A percentile compares a stretch with the other conserved stretches of the same genome.
Evolutionary conservation across 345 rosid species (phyloP).

Genomic region (Acer negundo): DNA sequence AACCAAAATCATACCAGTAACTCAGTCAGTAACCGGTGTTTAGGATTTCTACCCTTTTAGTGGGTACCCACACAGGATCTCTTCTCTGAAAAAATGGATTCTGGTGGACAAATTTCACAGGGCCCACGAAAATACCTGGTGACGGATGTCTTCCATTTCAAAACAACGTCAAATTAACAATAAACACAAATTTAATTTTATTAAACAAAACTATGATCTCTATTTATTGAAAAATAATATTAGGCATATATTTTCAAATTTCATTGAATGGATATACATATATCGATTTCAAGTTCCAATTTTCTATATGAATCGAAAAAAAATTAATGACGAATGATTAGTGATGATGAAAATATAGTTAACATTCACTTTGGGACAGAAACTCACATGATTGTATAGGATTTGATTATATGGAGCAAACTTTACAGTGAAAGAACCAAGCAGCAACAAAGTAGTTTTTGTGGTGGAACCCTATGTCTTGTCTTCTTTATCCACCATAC

Average conservation of each 20-base stretch:
- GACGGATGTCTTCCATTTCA: not conserved
- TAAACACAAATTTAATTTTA: not conserved
- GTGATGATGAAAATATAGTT: not conserved
- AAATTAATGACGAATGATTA: not conserved
- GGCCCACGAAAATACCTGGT: not conserved
- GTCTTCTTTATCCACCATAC: slow-evolving; percentile 15
- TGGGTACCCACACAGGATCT: slow-evolving; percentile 13
- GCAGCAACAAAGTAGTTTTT: slow-evolving; percentile 9
- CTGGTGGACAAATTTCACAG: not conserved
- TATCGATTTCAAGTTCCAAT: no score
- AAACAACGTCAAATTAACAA: not conserved
- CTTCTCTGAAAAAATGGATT: not conserved
- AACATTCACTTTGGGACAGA: not conserved
- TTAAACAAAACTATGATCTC: no score
- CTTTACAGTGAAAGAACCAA: not conserved
- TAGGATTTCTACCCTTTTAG: no score
- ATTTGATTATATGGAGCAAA: not conserved
- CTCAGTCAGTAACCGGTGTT: no score
- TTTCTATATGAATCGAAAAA: not conserved
- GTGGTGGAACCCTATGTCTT: slow-evolving; percentile 25
- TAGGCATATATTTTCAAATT: no score
- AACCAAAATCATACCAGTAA: no score
- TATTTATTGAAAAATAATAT: no score
- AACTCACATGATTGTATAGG: slow-evolving; percentile 2
- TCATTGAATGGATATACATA: no score